Conservation (phyloP, 2,329 filamentous ascomycete species). For the Talaromyces verruculosus region DNA sequence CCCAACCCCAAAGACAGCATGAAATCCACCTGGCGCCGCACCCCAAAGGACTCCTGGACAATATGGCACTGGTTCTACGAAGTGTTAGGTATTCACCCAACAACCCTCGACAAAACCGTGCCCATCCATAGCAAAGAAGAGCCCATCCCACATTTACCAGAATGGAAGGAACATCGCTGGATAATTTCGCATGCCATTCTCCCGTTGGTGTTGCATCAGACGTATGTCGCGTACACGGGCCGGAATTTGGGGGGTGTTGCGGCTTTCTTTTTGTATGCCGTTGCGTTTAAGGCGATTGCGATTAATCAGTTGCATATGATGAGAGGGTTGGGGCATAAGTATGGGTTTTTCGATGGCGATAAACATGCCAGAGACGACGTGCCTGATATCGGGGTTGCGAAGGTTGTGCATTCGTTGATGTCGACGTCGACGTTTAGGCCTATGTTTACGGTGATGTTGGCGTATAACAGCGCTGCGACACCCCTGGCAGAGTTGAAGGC, state of each 20-base stretch:
- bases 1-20: constrained; percentile 34
- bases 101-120: constrained; percentile 28
- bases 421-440: constrained; percentile 32
- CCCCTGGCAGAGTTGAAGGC: constrained; percentile 24
- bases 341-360: constrained; percentile 46
- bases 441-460: constrained; percentile 33
- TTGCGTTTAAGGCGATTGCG: constrained; percentile 39
- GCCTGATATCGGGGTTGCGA: constrained; percentile 38
- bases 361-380: constrained; percentile 43
- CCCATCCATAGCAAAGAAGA: constrained; percentile 42
- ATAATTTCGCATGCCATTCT: constrained; percentile 37
- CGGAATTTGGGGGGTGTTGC: constrained; percentile 30
- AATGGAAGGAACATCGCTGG: constrained; percentile 37
- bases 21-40: constrained; percentile 37
- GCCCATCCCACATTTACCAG: constrained; percentile 37
- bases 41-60: constrained; percentile 30
- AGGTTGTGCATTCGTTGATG: constrained; percentile 32
- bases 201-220: constrained; percentile 39
- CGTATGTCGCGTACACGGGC: constrained; percentile 31
- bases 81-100: constrained; percentile 27
- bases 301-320: constrained; percentile 40
- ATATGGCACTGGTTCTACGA: constrained; percentile 33
- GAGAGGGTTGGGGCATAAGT: constrained; percentile 34
- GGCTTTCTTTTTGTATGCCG: constrained; percentile 37
- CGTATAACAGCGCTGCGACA: constrained; percentile 23